Evolutionary conservation across 179 eudicot species (phyloP), one percentile per base, ranked within the genome.

Genomic region (Drosera spatulata): DNA sequence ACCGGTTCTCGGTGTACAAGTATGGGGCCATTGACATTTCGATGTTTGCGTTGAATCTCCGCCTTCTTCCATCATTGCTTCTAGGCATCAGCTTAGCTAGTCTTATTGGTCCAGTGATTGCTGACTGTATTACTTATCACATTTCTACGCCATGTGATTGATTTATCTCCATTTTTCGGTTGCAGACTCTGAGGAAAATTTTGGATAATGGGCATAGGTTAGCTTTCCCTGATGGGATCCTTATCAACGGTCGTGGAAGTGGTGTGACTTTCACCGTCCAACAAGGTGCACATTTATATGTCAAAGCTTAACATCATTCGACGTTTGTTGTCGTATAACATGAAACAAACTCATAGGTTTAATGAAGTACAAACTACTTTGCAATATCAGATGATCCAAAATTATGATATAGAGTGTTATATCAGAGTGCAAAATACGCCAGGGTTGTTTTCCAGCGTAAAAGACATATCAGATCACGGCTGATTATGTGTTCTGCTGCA

Each of bases 231-330:
- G 90, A 88, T 58, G 91, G 87, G 12, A 71, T 93, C 66, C 86
- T 93, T 12, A 86, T 93, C 64, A 89, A 93, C 55, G 99, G 99
- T 4, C 99, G 93, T 15, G 93, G 95, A 54, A 84, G 76, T 69
- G 90, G 80, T 2, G 67, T 79, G 45, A 70, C 85, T 53, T 79
- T 93, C 79, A 84, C 75, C 5, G 80, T 93, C 6, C 76, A 88
- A 48, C 96, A 93, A 84, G 96, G 97, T 85, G 15, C 45, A 13
- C 56, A 39, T 50, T 54, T 52, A 43, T 50, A 14, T 57, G 22
- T 14, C 33, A 22, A 22, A 22, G 11, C 10, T 38, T 55, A 5
- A 7, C 0, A 5, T 0, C 10, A 38, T 67, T 11, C 39, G n/a
- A 44, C 13, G 37, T 60, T 41, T 4, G 46, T 22, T 22, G 9